Percentiles rank a stretch among this genome's conserved stretches.
phyloP scores from a whole-genome alignment of 768 basidiomycete genomes.

The Agaricus subrufescens region DNA sequence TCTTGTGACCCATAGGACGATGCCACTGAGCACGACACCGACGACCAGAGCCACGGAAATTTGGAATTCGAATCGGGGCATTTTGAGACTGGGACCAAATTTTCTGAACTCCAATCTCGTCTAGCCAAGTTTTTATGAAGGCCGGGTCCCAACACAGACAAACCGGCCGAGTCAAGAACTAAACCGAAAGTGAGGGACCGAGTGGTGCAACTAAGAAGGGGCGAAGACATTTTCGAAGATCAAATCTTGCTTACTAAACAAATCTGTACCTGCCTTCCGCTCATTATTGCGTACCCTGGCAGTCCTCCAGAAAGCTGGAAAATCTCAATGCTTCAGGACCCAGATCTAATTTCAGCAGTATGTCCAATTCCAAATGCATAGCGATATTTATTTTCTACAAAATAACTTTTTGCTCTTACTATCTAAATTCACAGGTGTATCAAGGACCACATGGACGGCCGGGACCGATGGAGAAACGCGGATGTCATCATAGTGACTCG shows the following conservation, averaged over 20 bases:
- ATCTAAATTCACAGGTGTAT: no score
- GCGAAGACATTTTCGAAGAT: not conserved
- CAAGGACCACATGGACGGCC: no score
- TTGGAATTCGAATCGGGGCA: constrained; percentile 59
- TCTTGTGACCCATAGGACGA: constrained; percentile 34
- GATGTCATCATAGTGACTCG: not conserved
- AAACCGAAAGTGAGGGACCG: not conserved
- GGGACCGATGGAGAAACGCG: not conserved
- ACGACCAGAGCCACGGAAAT: constrained; percentile 44
- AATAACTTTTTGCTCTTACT: no score
- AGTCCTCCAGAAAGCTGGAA: no score
- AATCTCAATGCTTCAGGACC: no score
- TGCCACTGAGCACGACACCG: constrained; percentile 39
- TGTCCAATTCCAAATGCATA: no score
- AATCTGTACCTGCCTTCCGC: no score
- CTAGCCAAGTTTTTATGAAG: not conserved
- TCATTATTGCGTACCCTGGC: no score
- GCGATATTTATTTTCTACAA: no score
- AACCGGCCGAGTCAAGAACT: not conserved
- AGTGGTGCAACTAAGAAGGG: not conserved
- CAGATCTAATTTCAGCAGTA: no score
- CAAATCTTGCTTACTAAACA: no score
- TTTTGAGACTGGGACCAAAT: constrained; percentile 17
- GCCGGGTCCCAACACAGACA: not conserved
- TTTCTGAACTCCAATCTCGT: not conserved